These are phyloP conservation scores for Fremontodendron californicum DNA, from an alignment of 345 rosid species.

Conservation along the genomic window DNA sequence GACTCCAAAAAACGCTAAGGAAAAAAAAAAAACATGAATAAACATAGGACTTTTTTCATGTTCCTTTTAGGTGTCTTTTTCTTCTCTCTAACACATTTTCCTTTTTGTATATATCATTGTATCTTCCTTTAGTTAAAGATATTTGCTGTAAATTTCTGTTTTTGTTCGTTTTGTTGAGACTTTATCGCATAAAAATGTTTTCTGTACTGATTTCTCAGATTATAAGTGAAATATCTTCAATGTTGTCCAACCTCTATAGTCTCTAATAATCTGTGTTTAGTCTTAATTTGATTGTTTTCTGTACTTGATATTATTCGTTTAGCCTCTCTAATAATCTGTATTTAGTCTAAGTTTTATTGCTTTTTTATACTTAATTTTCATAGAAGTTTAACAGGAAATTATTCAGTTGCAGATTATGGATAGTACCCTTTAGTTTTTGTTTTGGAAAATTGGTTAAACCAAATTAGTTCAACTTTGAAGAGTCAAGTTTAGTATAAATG, in stretches of 20 bases:
- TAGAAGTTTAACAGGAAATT: background rate
- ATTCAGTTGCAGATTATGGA: background rate
- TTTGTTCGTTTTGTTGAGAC: background rate
- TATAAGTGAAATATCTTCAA: background rate
- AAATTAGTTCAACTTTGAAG: too few species aligned
- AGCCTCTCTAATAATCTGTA: too few species aligned
- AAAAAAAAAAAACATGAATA: background rate
- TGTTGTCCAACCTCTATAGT: background rate
- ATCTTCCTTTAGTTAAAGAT: background rate
- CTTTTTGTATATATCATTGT: background rate
- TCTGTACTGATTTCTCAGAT: background rate
- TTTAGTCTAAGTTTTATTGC: too few species aligned
- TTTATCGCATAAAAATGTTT: background rate
- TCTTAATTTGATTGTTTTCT: background rate
- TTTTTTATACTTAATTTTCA: background rate
- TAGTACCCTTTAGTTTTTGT: background rate
- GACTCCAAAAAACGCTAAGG: background rate
- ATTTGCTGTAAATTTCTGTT: background rate
- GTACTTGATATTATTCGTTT: background rate
- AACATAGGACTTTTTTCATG: background rate
- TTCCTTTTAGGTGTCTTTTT: background rate
- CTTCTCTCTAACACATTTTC: background rate
- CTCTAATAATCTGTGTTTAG: background rate
- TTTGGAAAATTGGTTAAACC: background rate
- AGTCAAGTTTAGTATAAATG: background rate